A percentile compares a stretch with the other conserved stretches of the same genome.
Evolutionary conservation across 495 filamentous ascomycete genomes (phyloP).

Genomic region (Xylaria longipes): DNA sequence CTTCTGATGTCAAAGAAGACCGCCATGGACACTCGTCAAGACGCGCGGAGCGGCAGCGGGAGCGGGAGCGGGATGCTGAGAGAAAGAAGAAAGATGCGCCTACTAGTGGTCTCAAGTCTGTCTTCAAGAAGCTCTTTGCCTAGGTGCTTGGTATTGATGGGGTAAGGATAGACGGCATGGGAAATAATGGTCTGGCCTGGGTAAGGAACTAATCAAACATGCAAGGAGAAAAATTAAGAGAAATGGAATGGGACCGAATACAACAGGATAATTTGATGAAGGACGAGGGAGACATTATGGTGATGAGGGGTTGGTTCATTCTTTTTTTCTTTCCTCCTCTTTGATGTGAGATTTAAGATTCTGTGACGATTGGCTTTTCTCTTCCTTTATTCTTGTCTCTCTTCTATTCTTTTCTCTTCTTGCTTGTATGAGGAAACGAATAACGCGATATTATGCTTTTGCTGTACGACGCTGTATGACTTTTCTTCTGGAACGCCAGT

Average conservation of each 20-base stretch:
- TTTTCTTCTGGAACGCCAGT: neutral
- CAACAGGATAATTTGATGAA: neutral
- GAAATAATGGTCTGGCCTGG: neutral
- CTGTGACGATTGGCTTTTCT: neutral
- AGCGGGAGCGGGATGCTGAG: constrained; percentile 16
- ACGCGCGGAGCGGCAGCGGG: constrained; percentile 19
- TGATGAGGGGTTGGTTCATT: neutral
- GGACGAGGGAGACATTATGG: neutral
- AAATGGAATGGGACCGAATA: neutral
- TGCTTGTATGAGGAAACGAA: constrained; percentile 17
- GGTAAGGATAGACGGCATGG: neutral
- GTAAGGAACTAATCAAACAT: neutral
- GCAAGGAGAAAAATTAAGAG: neutral
- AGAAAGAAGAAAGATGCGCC: constrained; percentile 16
- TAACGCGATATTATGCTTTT: constrained; percentile 2
- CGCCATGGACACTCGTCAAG: neutral
- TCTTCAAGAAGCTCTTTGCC: constrained; percentile 22
- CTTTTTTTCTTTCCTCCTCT: neutral
- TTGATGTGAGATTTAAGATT: constrained; percentile 14
- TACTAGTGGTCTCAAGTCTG: constrained; percentile 5
- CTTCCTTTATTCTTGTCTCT: neutral
- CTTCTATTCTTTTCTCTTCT: neutral
- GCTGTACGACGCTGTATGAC: constrained; percentile 2
- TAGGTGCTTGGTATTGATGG: neutral
- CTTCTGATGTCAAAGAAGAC: neutral